Evolutionary conservation across 805 yeast species (phyloP).

Genomic region (Barnettozyma sucrosica): DNA sequence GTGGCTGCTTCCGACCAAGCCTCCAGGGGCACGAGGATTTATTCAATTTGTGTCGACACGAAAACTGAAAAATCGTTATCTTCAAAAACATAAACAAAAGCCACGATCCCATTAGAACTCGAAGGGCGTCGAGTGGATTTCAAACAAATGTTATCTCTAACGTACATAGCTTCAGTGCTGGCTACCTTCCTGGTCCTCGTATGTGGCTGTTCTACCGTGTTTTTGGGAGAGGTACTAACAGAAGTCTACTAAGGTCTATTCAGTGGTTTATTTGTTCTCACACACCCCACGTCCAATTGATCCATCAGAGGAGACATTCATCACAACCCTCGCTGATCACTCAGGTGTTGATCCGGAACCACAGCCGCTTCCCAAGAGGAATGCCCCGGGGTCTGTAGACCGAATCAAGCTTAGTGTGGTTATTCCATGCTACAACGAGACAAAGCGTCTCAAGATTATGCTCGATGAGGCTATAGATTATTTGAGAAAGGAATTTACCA

Average conservation of each 20-base stretch:
- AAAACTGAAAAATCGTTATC: not conserved
- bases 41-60: not conserved
- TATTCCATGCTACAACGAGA: conserved; percentile 92
- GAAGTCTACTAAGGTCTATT: conserved; percentile 8
- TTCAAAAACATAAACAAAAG: not conserved
- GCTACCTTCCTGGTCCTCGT: not conserved
- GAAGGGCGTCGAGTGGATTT: not conserved
- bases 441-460: conserved; percentile 63
- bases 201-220: not conserved
- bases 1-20: not conserved
- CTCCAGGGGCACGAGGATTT: not conserved
- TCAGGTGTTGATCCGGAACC: conserved; percentile 29
- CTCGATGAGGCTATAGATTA: conserved; percentile 60
- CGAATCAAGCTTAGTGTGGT: conserved; percentile 65
- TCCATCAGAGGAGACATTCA: conserved; percentile 47
- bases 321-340: conserved; percentile 38
- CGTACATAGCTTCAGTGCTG: not conserved
- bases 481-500: conserved; percentile 34
- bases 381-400: conserved; percentile 18
- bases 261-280: conserved; percentile 34
- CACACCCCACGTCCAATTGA: conserved; percentile 58
- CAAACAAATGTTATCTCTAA: not conserved
- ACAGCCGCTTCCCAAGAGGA: conserved; percentile 25
- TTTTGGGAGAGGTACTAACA: conserved; percentile 1
- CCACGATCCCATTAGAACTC: not conserved